phyloP scores from a whole-genome alignment of 2,329 filamentous ascomycete species.

The Claviceps pazoutovae region DNA sequence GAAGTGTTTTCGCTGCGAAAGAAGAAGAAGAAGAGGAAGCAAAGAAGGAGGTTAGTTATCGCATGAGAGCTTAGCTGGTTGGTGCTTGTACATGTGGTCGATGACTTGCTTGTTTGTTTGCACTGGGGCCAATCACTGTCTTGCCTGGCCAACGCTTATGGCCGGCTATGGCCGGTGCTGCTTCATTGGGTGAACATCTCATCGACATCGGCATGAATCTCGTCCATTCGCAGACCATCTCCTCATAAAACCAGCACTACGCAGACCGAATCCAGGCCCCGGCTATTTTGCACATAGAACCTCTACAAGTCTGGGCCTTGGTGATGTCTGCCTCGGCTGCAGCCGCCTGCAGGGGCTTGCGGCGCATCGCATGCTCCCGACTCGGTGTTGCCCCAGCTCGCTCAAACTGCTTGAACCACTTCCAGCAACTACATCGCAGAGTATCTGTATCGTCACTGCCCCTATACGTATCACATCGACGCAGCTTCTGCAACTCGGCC shows the following conservation, averaged over 20 bases:
- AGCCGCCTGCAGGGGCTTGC: slow-evolving; percentile 1
- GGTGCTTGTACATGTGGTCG: neutral
- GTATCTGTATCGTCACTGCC: neutral
- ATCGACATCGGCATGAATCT: neutral
- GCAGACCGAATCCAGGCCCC: too few relatives aligned
- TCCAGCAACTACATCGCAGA: too few relatives aligned
- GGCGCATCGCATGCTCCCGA: slow-evolving; percentile 1
- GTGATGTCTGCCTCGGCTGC: slow-evolving; percentile 1
- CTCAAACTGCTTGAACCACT: neutral
- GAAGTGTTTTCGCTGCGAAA: neutral
- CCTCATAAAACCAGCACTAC: neutral
- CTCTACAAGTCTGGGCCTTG: neutral
- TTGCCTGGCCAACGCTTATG: neutral
- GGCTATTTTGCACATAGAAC: too few relatives aligned
- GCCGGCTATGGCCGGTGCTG: neutral
- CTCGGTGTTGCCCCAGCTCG: neutral
- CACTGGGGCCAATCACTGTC: neutral
- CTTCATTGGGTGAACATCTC: neutral
- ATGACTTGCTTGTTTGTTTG: neutral
- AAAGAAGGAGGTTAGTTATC: neutral
- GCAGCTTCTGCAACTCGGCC: neutral
- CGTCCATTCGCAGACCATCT: neutral
- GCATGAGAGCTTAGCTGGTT: neutral
- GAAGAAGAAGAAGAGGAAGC: too few relatives aligned
- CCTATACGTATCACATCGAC: neutral